phyloP scores from a whole-genome alignment of 306 rosid species.

The Vigna nakashimae region DNA sequence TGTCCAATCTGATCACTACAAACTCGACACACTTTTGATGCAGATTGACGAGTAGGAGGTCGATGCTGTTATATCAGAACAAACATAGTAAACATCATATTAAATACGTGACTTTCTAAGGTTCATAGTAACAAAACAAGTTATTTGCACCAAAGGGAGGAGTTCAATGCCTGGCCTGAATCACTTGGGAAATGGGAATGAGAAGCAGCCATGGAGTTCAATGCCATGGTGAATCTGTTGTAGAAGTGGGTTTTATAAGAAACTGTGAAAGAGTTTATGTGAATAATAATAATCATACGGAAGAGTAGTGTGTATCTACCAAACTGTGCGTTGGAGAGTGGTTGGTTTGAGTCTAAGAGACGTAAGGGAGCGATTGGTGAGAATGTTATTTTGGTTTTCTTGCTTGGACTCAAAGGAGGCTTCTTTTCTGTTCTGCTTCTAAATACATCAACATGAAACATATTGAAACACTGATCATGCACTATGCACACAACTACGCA shows the following conservation, averaged over 20 bases:
- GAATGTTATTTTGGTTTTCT: neutral
- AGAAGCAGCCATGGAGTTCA: constrained; percentile 1
- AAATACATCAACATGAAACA: neutral
- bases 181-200: neutral
- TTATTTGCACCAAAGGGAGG: neutral
- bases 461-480: neutral
- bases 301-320: neutral
- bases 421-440: neutral
- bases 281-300: neutral
- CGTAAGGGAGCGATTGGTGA: constrained; percentile 6
- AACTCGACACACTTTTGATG: constrained; percentile 22
- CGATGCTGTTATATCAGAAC: neutral
- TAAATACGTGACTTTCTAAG: neutral
- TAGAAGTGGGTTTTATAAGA: constrained; percentile 2
- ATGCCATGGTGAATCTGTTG: neutral
- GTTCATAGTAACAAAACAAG: neutral
- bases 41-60: neutral
- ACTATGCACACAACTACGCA: neutral
- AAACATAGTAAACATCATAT: neutral
- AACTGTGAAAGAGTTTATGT: neutral
- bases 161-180: neutral
- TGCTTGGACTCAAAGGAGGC: constrained; percentile 20
- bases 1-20: constrained; percentile 13
- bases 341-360: constrained; percentile 17
- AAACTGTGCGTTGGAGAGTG: constrained; percentile 8